Percentiles rank a stretch among this genome's conserved stretches.
These are phyloP conservation scores for Penicillium verrucosum DNA, from an alignment of 2,329 filamentous ascomycete species.

Conservation along the genomic window DNA sequence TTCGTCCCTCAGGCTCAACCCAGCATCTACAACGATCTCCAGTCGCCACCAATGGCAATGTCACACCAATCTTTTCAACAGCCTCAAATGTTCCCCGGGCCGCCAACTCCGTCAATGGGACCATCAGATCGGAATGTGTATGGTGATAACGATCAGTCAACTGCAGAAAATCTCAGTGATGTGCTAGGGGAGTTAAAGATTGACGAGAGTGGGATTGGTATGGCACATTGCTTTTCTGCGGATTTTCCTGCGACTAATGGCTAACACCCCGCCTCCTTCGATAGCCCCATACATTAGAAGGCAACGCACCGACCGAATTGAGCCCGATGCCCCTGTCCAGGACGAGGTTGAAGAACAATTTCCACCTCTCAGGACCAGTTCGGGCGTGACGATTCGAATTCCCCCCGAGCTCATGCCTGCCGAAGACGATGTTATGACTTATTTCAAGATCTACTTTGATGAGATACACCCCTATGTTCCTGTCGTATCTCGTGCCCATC, in stretches of 20 bases:
- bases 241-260: background rate
- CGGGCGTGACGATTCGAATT: slow-evolving; percentile 78
- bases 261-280: slow-evolving; percentile 1
- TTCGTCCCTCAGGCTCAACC: slow-evolving; percentile 34
- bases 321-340: slow-evolving; percentile 54
- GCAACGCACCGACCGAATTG: slow-evolving; percentile 49
- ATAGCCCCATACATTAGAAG: slow-evolving; percentile 79
- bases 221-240: slow-evolving; percentile 28
- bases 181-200: slow-evolving; percentile 83
- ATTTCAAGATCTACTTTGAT: slow-evolving; percentile 86
- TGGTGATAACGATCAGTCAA: slow-evolving; percentile 62
- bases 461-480: slow-evolving; percentile 92
- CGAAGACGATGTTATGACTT: slow-evolving; percentile 74
- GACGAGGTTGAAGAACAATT: slow-evolving; percentile 71
- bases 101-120: slow-evolving; percentile 28
- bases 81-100: slow-evolving; percentile 25
- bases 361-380: slow-evolving; percentile 64
- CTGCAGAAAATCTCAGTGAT: slow-evolving; percentile 70
- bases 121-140: slow-evolving; percentile 47
- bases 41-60: slow-evolving; percentile 32
- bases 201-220: slow-evolving; percentile 81
- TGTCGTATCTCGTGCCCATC: slow-evolving; percentile 74
- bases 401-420: slow-evolving; percentile 90
- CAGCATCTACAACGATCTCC: slow-evolving; percentile 31
- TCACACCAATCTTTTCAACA: slow-evolving; percentile 31